A percentile compares a stretch with the other conserved stretches of the same genome.
Conservation (phyloP, 805 yeast genomes). For the Candida palmyrensis region DNA sequence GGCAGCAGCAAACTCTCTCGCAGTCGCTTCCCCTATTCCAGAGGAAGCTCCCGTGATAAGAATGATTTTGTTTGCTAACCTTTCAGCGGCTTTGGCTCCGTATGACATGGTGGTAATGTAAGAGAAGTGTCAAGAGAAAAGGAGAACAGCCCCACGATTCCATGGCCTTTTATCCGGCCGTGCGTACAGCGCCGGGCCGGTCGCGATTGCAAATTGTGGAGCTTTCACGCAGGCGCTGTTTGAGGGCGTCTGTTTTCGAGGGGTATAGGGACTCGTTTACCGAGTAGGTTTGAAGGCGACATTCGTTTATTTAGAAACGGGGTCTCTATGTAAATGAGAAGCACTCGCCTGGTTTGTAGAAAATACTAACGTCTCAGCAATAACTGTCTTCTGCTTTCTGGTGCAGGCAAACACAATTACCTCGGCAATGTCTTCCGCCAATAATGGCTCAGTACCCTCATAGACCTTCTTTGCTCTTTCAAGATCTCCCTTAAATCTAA, state of each 20-base stretch:
- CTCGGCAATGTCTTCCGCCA: conserved; percentile 73
- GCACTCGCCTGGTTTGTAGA: conserved; percentile 85
- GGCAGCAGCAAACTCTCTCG: conserved; percentile 34
- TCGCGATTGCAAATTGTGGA: too few relatives aligned
- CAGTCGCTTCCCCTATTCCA: conserved; percentile 41
- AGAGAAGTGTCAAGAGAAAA: background rate
- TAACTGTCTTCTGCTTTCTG: conserved; percentile 65
- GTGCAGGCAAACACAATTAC: conserved; percentile 61
- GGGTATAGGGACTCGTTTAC: too few relatives aligned
- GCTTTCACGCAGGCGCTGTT: too few relatives aligned
- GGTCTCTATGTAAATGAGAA: conserved; percentile 45
- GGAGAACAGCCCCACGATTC: too few relatives aligned
- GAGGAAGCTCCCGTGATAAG: conserved; percentile 38
- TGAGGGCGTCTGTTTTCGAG: too few relatives aligned
- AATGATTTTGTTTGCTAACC: conserved; percentile 32
- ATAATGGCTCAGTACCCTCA: conserved; percentile 62
- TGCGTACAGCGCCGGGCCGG: too few relatives aligned
- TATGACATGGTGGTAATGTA: conserved; percentile 22
- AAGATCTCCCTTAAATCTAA: conserved; percentile 60
- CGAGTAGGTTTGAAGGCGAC: too few relatives aligned
- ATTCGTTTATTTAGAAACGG: too few relatives aligned
- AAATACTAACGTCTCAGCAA: conserved; percentile 79
- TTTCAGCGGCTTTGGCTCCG: conserved; percentile 33
- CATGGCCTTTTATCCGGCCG: too few relatives aligned
- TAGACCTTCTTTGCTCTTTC: conserved; percentile 60